Evolutionary conservation across 768 basidiomycete genomes (phyloP), one percentile per base, ranked within the genome.

Genomic region (Phallus indusiatus): DNA sequence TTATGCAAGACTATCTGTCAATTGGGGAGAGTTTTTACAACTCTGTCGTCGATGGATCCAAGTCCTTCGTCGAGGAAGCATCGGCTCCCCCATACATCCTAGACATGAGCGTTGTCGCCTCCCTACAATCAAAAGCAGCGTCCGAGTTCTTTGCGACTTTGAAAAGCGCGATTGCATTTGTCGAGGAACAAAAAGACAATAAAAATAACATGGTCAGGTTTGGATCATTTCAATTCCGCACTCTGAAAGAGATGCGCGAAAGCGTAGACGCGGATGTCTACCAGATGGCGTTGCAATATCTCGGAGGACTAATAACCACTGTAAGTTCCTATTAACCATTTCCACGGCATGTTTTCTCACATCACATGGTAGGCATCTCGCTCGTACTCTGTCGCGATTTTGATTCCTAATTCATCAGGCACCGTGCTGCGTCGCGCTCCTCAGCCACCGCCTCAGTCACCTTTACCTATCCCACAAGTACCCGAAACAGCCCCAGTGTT

Each of bases 401-500:
- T 42, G 12, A 42, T 42, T 42, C 42, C 42, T 5, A 42, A 10
- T n/a, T 42, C 42, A 2, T n/a, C 42, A n/a, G n/a, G n/a, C 42
- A 42, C 42, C 4, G 42, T 42, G 5, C 12, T n/a, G 12, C 42
- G 42, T 10, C 50, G 50, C 20, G 21, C 11, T 14, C 12, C 50
- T 22, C 21, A 51, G 28, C 21, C 50, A 51, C 71, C 75, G 51
- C 73, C 77, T 54, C 81, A 80, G 63, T 74, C 75, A 6, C 80
- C 84, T 0, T 67, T 79, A 24, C 78, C 81, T 5, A 63, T 74
- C 17, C 65, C 70, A 57, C 76, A 1, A 68, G 76, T 5, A 75
- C 78, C 8, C 74, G 78, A 60, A 68, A 80, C 52, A 34, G 56
- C 60, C 61, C 84, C 85, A 1, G 79, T 84, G 55, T 78, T 78